Evolutionary conservation across 2,329 filamentous ascomycete species (phyloP).

Genomic region (Metarhizium brunneum): DNA sequence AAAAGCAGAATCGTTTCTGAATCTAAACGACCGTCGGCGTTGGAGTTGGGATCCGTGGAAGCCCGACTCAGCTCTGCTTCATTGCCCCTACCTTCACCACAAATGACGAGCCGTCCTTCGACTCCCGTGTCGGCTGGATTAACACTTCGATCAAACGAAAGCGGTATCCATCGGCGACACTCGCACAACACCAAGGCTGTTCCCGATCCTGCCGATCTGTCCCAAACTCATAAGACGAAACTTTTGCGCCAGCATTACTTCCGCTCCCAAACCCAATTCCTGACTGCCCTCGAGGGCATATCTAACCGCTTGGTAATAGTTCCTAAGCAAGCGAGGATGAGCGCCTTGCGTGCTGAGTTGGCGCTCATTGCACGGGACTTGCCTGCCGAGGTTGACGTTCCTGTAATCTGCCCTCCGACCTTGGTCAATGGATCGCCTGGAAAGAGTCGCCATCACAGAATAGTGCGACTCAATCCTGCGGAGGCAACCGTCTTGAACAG

Average conservation of each 20-base stretch:
- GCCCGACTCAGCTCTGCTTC: slow-evolving; percentile 60
- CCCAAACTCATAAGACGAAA: slow-evolving; percentile 57
- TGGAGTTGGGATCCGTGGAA: slow-evolving; percentile 46
- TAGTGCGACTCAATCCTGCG: slow-evolving; percentile 73
- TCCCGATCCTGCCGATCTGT: slow-evolving; percentile 52
- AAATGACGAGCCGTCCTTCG: slow-evolving; percentile 39
- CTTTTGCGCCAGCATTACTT: slow-evolving; percentile 76
- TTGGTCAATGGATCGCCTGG: slow-evolving; percentile 64
- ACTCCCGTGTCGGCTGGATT: slow-evolving; percentile 50
- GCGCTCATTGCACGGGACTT: slow-evolving; percentile 73
- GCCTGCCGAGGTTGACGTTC: slow-evolving; percentile 76
- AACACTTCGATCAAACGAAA: slow-evolving; percentile 34
- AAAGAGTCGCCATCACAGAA: slow-evolving; percentile 70
- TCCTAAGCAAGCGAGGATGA: slow-evolving; percentile 71
- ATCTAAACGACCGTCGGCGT: slow-evolving; percentile 34
- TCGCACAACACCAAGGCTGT: slow-evolving; percentile 51
- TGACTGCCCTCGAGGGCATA: slow-evolving; percentile 73
- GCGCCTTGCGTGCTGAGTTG: slow-evolving; percentile 70
- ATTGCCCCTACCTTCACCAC: slow-evolving; percentile 52
- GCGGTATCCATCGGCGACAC: slow-evolving; percentile 44
- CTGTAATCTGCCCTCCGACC: slow-evolving; percentile 69
- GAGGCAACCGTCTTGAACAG: slow-evolving; percentile 81
- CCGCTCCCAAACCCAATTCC: slow-evolving; percentile 68
- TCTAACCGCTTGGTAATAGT: slow-evolving; percentile 77
- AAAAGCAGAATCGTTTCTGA: slow-evolving; percentile 25